Conservation (phyloP, 768 basidiomycete genomes). For the Phlegmacium glaucopus region DNA sequence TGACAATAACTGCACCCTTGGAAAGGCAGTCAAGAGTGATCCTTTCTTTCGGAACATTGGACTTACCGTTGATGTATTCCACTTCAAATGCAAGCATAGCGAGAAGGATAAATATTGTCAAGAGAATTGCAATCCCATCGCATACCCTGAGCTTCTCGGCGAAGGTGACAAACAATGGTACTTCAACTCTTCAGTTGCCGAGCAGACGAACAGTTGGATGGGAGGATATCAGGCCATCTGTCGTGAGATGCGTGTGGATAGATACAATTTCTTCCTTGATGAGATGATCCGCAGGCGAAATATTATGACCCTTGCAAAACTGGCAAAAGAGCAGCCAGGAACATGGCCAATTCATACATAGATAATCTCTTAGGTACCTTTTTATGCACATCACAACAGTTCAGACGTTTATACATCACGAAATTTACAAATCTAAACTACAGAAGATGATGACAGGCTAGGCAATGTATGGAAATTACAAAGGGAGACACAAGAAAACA, state of each 20-base stretch:
- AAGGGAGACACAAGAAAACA: not conserved
- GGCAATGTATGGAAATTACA: not conserved
- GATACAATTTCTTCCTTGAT: slow-evolving; percentile 32
- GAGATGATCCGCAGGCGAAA: slow-evolving; percentile 28
- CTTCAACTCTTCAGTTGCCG: slow-evolving; percentile 25
- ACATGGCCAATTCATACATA: not conserved
- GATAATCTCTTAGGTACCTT: not conserved
- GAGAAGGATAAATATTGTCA: not conserved
- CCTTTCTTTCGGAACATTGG: not conserved
- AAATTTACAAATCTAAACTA: not conserved
- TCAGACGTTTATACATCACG: not conserved
- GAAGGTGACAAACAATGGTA: not conserved
- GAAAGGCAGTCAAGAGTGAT: not conserved
- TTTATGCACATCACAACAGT: not conserved
- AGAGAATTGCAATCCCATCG: slow-evolving; percentile 1
- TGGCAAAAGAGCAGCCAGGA: not conserved
- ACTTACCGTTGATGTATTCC: too few species aligned
- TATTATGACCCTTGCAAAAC: not conserved
- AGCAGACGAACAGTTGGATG: slow-evolving; percentile 6
- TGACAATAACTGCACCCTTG: slow-evolving; percentile 26
- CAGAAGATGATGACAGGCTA: not conserved
- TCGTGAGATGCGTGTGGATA: slow-evolving; percentile 22
- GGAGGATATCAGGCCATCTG: slow-evolving; percentile 26
- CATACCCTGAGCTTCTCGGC: slow-evolving; percentile 3
- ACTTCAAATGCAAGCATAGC: slow-evolving; percentile 4